phyloP scores from a whole-genome alignment of 2,329 filamentous ascomycete genomes.

The Fusarium oxysporum region DNA sequence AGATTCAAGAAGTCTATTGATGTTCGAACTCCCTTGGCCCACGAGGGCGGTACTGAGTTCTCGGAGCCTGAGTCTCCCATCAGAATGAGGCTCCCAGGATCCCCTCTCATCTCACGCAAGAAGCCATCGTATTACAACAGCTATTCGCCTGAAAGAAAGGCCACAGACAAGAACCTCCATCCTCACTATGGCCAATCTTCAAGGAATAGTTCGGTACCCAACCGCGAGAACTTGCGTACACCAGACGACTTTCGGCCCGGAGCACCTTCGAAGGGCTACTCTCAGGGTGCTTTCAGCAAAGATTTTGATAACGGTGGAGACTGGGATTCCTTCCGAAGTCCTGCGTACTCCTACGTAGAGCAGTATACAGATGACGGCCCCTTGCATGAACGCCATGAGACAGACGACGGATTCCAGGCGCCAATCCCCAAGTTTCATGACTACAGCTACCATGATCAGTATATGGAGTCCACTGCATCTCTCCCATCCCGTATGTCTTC shows the following conservation, averaged over 20 bases:
- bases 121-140: not conserved
- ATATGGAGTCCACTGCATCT: conserved; percentile 23
- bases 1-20: conserved; percentile 42
- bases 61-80: conserved; percentile 22
- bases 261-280: conserved; percentile 32
- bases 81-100: conserved; percentile 9
- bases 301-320: conserved; percentile 21
- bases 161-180: conserved; percentile 8
- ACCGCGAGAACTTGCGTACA: conserved; percentile 2
- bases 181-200: conserved; percentile 15
- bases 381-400: conserved; percentile 1
- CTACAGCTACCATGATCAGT: conserved; percentile 1
- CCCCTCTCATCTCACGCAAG: conserved; percentile 31
- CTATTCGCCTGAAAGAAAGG: not conserved
- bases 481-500: conserved; percentile 30
- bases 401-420: not conserved
- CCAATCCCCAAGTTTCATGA: not conserved
- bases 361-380: not conserved
- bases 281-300: conserved; percentile 41
- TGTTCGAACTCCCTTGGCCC: conserved; percentile 24
- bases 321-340: conserved; percentile 23
- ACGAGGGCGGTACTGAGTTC: conserved; percentile 16
- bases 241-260: conserved; percentile 19
- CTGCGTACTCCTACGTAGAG: not conserved
- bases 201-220: not conserved